Conservation (phyloP, 2,329 filamentous ascomycete species). For the Cordyceps farinosa region DNA sequence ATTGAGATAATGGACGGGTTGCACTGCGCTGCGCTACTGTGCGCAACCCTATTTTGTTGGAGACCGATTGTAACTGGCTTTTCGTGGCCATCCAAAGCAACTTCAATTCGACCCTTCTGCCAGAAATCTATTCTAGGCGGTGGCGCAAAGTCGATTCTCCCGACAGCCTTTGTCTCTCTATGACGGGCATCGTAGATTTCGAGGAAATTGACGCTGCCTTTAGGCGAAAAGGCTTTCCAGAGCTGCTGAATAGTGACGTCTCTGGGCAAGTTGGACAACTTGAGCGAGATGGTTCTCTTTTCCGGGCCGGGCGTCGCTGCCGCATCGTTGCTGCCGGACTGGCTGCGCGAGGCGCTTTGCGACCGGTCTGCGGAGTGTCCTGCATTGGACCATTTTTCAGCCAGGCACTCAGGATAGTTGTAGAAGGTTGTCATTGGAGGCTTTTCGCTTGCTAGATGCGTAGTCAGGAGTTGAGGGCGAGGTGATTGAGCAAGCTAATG, state of each 20-base stretch:
- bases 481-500: not conserved
- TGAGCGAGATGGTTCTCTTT: constrained; percentile 21
- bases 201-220: constrained; percentile 54
- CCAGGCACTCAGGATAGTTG: not conserved
- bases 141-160: constrained; percentile 53
- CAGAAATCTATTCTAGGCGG: constrained; percentile 53
- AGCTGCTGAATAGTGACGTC: constrained; percentile 42
- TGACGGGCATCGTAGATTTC: constrained; percentile 47
- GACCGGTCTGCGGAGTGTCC: not conserved
- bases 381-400: constrained; percentile 9
- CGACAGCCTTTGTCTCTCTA: constrained; percentile 30
- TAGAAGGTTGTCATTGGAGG: not conserved
- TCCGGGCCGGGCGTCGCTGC: not conserved
- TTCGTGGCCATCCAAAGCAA: not conserved
- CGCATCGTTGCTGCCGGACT: not conserved
- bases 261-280: constrained; percentile 33
- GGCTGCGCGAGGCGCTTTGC: constrained; percentile 10
- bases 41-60: not conserved
- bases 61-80: not conserved
- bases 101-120: constrained; percentile 22
- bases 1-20: constrained; percentile 40
- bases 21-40: not conserved
- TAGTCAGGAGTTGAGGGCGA: not conserved
- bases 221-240: constrained; percentile 47
- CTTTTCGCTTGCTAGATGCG: not conserved